Base-by-base conservation (phyloP, 345 rosid genomes). In the Laguncularia racemosa region DNA sequence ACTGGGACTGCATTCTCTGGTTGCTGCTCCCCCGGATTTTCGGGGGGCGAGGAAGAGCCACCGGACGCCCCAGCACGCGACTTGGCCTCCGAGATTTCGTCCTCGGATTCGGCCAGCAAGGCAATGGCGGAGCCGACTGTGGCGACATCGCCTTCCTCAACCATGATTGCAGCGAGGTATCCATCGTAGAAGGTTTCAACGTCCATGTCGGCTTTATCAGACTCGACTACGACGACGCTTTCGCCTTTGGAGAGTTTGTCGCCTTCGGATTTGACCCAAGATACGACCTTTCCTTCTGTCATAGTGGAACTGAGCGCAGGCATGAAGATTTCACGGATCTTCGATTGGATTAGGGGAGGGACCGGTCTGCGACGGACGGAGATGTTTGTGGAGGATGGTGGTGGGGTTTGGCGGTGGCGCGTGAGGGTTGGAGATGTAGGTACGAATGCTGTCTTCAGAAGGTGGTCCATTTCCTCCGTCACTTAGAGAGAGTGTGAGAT, bases 191-290 rank as follows among this genome's bases (percentile, higher is more conserved):
- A 89, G 15, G 95, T 86, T 79, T 89, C 97, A 13, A 89, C 99
- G 63, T 93, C 99, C 99, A 93, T 93, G 71, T 93, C 97, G 14
- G 97, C 99, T 66, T 87, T 93, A 63, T 87, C 97, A 12, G 97
- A 93, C 74, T 93, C 99, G 8, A 93, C 96, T 3, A 93, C 91
- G 14, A 93, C 96, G 28, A 93, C 97, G 55, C 96, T 87, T 75
- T 93, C 95, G 18, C 97, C 97, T 60, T 87, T 89, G 44, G 76
- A 66, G 17, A 93, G 88, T 78, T 82, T 83, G 57, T 92, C 98
- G 46, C 98, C 96, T 67, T 91, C 96, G 33, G 95, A 82, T 64
- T 80, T 91, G 44, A 84, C 64, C 99, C 99, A 93, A 1, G 99
- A 85, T 3, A 93, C 97, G 73, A 93, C 87, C 77, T 85, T 93